phyloP scores from a whole-genome alignment of 805 yeast species.

The Metschnikowia gelsemii region DNA sequence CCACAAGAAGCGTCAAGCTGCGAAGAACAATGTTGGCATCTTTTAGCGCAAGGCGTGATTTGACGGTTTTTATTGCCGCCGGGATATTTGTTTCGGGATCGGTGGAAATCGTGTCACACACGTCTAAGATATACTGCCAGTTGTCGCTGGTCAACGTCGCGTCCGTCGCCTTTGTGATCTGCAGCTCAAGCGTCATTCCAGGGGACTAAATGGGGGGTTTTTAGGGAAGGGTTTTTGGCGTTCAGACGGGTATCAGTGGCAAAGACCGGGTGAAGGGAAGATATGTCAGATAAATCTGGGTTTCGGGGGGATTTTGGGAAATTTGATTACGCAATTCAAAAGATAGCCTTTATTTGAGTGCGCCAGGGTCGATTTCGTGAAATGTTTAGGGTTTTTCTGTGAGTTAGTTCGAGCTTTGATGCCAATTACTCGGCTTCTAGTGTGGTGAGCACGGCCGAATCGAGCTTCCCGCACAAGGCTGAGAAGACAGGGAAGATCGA shows the following conservation, averaged over 20 bases:
- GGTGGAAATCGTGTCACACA: conserved; percentile 37
- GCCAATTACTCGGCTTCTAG: no score
- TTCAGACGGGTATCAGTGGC: not conserved
- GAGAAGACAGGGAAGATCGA: no score
- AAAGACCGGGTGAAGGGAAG: no score
- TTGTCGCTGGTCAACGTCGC: conserved; percentile 42
- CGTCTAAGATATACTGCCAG: conserved; percentile 46
- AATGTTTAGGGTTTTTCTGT: no score
- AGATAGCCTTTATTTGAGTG: no score
- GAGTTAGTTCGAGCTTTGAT: no score
- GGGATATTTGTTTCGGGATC: conserved; percentile 40
- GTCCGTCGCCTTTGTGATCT: conserved; percentile 40
- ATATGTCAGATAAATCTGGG: not conserved
- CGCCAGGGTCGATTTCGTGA: no score
- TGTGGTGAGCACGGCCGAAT: no score
- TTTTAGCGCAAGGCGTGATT: conserved; percentile 26
- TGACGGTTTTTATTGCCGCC: conserved; percentile 29
- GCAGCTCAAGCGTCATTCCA: conserved; percentile 18
- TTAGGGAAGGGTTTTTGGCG: not conserved
- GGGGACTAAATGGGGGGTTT: not conserved
- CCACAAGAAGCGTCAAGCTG: conserved; percentile 35
- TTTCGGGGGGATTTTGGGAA: no score
- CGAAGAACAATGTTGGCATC: conserved; percentile 45
- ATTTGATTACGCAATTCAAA: not conserved
- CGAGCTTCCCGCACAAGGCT: no score